A percentile compares a stretch with the other conserved stretches of the same genome.
Evolutionary conservation across 495 filamentous ascomycete genomes (phyloP).

Genomic region (Chaetomium tenue): DNA sequence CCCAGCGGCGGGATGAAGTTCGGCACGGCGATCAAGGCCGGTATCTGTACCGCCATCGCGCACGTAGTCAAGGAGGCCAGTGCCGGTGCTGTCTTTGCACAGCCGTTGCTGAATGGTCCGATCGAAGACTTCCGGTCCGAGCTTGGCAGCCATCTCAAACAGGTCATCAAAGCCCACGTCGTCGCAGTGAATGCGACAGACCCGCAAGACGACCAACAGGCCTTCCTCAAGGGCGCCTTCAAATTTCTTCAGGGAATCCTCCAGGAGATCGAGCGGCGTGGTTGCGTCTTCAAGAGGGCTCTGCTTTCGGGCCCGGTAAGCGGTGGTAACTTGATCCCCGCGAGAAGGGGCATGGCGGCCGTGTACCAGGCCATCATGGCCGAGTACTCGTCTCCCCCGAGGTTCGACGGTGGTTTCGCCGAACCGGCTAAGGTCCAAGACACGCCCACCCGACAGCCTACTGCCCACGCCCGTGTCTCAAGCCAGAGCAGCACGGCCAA

Average conservation of each 20-base stretch:
- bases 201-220: constrained; percentile 4
- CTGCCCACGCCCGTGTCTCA: background rate
- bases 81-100: constrained; percentile 9
- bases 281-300: constrained; percentile 12
- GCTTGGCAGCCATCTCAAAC: background rate
- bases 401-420: background rate
- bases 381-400: constrained; percentile 5
- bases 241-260: constrained; percentile 9
- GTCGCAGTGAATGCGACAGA: background rate
- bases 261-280: constrained; percentile 2
- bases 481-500: constrained; percentile 1
- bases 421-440: background rate
- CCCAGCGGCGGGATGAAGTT: constrained; percentile 3
- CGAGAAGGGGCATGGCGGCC: background rate
- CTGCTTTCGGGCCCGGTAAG: constrained; percentile 4
- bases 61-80: constrained; percentile 9
- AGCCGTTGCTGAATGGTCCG: constrained; percentile 7
- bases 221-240: constrained; percentile 9
- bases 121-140: constrained; percentile 12
- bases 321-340: background rate
- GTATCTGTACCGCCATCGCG: constrained; percentile 15
- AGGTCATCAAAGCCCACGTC: background rate
- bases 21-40: constrained; percentile 17
- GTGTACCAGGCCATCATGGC: background rate
- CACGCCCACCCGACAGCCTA: background rate